phyloP scores from a whole-genome alignment of 2,329 filamentous ascomycete species.

The Beauveria bassiana region DNA sequence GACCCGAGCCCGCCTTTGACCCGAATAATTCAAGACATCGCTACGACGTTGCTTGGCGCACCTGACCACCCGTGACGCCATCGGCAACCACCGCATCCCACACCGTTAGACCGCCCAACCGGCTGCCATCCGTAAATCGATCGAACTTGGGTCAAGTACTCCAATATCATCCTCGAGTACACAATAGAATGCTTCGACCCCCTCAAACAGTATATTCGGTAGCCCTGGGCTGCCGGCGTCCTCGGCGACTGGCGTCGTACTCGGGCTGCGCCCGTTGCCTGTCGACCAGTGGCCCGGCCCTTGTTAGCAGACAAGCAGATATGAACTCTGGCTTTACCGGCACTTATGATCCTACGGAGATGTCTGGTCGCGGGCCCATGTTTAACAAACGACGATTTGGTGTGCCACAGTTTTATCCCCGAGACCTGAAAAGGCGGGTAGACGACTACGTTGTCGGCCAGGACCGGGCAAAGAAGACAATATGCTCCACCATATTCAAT shows the following conservation, averaged over 20 bases:
- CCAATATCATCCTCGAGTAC: neutral
- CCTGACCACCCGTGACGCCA: conserved; percentile 1
- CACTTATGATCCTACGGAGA: conserved; percentile 48
- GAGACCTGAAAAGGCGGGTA: conserved; percentile 76
- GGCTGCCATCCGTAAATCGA: neutral
- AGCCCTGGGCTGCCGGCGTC: neutral
- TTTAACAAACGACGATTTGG: conserved; percentile 50
- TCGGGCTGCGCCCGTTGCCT: conserved; percentile 18
- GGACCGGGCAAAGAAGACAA: conserved; percentile 86
- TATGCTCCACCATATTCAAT: conserved; percentile 91
- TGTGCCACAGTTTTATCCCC: conserved; percentile 56
- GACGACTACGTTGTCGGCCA: conserved; percentile 97
- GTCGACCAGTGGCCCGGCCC: conserved; percentile 18
- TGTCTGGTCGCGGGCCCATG: conserved; percentile 51
- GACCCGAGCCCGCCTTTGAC: neutral
- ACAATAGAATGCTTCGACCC: conserved; percentile 1
- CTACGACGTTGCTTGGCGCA: neutral
- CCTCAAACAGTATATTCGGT: neutral
- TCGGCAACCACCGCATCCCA: neutral
- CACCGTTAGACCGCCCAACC: neutral
- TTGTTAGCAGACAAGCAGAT: conserved; percentile 34
- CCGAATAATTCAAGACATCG: neutral
- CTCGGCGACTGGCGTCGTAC: neutral
- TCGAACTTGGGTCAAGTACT: neutral
- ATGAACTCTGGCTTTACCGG: conserved; percentile 52